Base-by-base conservation (phyloP, 768 basidiomycete species). In the Podaxis rugospora region DNA sequence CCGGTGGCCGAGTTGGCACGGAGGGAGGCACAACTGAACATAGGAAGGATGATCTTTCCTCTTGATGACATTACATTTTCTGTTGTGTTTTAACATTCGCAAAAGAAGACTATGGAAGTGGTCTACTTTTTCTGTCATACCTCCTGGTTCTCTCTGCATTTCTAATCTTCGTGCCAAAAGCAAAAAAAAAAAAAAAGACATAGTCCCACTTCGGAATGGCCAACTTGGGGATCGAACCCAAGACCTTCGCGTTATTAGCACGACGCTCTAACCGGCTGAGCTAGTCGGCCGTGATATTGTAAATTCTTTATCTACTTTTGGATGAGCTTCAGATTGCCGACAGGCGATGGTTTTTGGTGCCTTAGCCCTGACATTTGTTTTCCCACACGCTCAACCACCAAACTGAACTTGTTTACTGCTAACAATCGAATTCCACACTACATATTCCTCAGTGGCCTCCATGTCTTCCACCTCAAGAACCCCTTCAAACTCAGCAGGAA, bases 191-290 rank as follows among this genome's bases (percentile, higher is more conserved):
- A n/a, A n/a, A n/a, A n/a, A n/a, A n/a, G n/a, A 1, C 7, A 40
- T 40, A 14, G 14, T 5, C 39, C 16, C 13, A 39, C 11, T 14
- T 2, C 6, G 4, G 14, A 44, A 44, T 64, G 63, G 63, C 59
- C 63, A 64, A 56, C 63, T 51, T 61, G 59, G 63, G 63, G 59
- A 57, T 64, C 59, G 59, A 64, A 64, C 63, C 83, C 83, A 83
- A 80, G 83, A 84, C 85, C 84, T 87, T 86, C 83, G 85, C 82
- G 83, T 74, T 84, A 87, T 88, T 89, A 90, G 88, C 85, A 88
- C 88, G 84, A 89, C 88, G 88, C 89, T 90, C 89, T 90, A 90
- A 90, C 89, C 89, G 90, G 78, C 89, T 91, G 89, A 91, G 89
- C 89, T 89, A 90, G 86, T 84, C 88, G 87, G 88, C 88, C 88